A percentile compares a stretch with the other conserved stretches of the same genome.
phyloP scores from a whole-genome alignment of 768 basidiomycete species.

The Russula virescens region DNA sequence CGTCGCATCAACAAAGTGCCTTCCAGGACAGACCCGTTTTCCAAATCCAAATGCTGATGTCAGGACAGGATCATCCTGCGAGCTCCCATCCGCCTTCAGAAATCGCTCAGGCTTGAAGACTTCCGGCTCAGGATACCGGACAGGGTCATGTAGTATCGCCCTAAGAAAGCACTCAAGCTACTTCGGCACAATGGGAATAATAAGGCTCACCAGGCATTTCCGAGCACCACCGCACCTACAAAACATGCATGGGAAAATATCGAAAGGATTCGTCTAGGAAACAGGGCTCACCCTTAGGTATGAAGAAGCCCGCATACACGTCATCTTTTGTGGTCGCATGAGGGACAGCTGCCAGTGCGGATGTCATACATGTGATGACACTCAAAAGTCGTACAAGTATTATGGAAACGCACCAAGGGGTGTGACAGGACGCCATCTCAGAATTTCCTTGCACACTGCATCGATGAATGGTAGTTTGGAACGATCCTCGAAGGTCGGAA shows the following conservation, averaged over 20 bases:
- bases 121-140: constrained; percentile 2
- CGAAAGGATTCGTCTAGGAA: background rate
- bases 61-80: too few species aligned
- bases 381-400: too few species aligned
- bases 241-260: background rate
- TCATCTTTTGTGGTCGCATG: background rate
- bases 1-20: too few species aligned
- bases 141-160: background rate
- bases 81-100: too few species aligned
- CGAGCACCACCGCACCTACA: background rate
- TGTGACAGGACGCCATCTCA: background rate
- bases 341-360: background rate
- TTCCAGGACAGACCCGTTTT: too few species aligned
- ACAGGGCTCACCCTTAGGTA: background rate
- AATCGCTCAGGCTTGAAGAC: constrained; percentile 22
- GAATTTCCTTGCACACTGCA: background rate
- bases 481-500: constrained; percentile 3
- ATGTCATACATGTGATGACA: background rate
- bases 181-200: background rate
- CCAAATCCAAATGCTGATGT: too few species aligned
- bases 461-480: background rate
- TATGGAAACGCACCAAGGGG: background rate
- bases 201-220: background rate
- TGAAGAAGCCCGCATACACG: background rate
- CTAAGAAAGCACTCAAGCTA: too few species aligned